Conservation (phyloP, 805 yeast species). For the Candida manassasensis region DNA sequence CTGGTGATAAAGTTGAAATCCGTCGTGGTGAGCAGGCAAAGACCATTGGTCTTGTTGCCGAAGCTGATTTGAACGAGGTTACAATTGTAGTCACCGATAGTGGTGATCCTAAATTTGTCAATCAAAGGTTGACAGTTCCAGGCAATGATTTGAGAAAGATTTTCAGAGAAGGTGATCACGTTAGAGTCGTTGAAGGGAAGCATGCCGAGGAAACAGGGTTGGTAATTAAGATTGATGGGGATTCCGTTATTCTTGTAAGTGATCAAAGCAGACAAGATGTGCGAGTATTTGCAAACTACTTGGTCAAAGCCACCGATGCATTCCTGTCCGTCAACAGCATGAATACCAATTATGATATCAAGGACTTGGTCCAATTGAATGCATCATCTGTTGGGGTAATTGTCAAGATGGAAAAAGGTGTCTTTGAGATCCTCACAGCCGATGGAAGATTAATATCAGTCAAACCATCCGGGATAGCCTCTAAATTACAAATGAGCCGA, state of each 20-base stretch:
- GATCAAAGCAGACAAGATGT: conserved; percentile 87
- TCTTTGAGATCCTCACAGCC: conserved; percentile 72
- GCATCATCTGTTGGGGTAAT: conserved; percentile 86
- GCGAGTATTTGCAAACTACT: conserved; percentile 86
- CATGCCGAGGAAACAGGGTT: conserved; percentile 93
- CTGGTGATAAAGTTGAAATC: conserved; percentile 92
- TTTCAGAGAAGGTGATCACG: conserved; percentile 90
- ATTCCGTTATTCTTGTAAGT: conserved; percentile 83
- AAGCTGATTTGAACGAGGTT: conserved; percentile 55
- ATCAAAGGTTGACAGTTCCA: conserved; percentile 75
- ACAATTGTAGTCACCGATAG: conserved; percentile 46
- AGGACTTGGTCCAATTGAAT: conserved; percentile 84
- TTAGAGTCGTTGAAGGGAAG: conserved; percentile 85
- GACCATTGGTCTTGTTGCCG: conserved; percentile 71
- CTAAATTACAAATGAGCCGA: conserved; percentile 59
- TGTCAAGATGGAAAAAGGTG: conserved; percentile 83
- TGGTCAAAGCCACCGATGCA: conserved; percentile 88
- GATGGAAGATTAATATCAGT: conserved; percentile 73
- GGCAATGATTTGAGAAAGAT: conserved; percentile 76
- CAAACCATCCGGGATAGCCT: conserved; percentile 76
- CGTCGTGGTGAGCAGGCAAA: conserved; percentile 92
- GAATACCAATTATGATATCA: conserved; percentile 76
- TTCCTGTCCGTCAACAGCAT: conserved; percentile 52
- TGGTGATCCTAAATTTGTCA: conserved; percentile 52
- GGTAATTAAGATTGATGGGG: conserved; percentile 76